Conservation (phyloP, 2,329 filamentous ascomycete genomes). For the Fusarium goolgardi region DNA sequence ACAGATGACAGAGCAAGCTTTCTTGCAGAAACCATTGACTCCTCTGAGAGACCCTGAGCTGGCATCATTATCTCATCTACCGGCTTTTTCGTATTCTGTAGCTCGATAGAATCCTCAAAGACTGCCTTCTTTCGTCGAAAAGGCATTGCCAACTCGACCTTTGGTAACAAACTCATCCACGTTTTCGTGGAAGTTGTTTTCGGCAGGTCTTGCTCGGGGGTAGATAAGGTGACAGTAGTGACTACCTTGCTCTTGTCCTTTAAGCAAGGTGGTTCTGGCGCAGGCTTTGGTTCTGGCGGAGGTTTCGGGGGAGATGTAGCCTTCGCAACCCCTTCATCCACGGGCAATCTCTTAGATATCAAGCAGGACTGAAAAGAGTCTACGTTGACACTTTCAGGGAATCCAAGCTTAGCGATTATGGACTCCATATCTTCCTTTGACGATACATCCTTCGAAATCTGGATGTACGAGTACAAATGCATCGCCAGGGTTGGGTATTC, state of each 20-base stretch:
- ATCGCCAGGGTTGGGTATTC: not conserved
- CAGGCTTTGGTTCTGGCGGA: too few species aligned
- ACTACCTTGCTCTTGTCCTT: not conserved
- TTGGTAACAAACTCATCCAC: not conserved
- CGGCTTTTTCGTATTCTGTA: not conserved
- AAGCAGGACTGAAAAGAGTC: not conserved
- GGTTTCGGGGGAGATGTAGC: too few species aligned
- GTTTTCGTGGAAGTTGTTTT: too few species aligned
- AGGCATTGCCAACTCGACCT: not conserved
- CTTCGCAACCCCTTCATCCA: not conserved
- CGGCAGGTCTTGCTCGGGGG: not conserved
- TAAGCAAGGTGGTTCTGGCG: not conserved
- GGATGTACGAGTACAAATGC: not conserved
- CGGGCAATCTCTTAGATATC: not conserved
- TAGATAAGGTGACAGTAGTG: too few species aligned
- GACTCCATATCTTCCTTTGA: not conserved
- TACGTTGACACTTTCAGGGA: not conserved
- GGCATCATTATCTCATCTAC: not conserved
- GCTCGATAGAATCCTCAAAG: too few species aligned
- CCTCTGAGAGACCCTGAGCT: not conserved
- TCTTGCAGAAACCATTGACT: not conserved
- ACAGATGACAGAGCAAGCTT: not conserved
- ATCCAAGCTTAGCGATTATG: not conserved
- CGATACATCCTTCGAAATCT: not conserved
- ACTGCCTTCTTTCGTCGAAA: not conserved